A percentile compares a stretch with the other conserved stretches of the same genome.
phyloP scores from a whole-genome alignment of 2,329 filamentous ascomycete species.

The Ilyonectria sp. region DNA sequence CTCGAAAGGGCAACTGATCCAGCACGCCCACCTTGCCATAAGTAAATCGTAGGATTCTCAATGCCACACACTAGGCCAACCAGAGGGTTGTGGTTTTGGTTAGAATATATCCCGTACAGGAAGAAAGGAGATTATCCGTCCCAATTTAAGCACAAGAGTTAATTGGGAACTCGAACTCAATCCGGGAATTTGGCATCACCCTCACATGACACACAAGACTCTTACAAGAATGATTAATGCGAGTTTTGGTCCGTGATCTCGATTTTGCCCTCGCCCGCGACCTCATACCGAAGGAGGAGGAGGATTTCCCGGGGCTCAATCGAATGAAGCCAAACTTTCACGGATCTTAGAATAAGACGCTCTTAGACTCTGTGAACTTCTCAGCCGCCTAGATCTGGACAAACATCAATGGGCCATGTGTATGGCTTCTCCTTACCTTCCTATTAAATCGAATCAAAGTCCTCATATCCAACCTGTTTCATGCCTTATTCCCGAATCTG shows the following conservation, averaged over 20 bases:
- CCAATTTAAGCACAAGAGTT: background rate
- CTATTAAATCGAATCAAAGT: background rate
- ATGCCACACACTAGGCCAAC: background rate
- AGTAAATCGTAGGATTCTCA: background rate
- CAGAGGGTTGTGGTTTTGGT: background rate
- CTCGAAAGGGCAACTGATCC: conserved; percentile 13
- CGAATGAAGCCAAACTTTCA: background rate
- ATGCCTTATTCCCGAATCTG: conserved; percentile 1
- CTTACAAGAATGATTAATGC: background rate
- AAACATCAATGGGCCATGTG: background rate
- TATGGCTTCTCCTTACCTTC: background rate
- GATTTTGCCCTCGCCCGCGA: background rate
- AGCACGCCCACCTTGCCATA: background rate
- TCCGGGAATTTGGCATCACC: background rate
- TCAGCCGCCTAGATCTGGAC: background rate
- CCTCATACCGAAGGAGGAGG: background rate
- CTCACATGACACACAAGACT: background rate
- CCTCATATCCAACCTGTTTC: background rate
- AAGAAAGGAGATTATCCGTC: conserved; percentile 4
- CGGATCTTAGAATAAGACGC: background rate
- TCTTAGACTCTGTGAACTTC: background rate
- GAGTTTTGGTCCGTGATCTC: background rate
- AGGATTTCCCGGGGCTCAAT: background rate
- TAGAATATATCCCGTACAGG: background rate
- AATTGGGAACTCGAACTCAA: background rate